Evolutionary conservation across 805 yeast genomes (phyloP).

Genomic region (Nakazawaea wyomingensis): DNA sequence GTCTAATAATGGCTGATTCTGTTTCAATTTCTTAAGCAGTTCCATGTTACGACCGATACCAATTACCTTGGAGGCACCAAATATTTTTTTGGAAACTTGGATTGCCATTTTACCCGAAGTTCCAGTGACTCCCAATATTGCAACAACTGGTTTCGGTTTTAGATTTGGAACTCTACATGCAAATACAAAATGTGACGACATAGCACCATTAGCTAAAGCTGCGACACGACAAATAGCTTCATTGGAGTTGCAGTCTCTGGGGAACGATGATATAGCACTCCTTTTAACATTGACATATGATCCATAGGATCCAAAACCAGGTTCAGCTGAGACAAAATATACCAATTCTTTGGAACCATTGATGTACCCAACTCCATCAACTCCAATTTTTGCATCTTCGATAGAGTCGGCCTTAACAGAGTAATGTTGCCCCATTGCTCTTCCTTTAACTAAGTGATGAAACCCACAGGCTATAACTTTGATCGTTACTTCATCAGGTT

Average conservation of each 20-base stretch:
- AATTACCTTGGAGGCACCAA: constrained; percentile 1
- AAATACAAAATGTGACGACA: neutral
- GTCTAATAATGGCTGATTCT: constrained; percentile 3
- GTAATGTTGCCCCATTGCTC: constrained; percentile 3
- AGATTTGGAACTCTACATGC: neutral
- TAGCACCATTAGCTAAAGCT: neutral
- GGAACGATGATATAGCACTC: neutral
- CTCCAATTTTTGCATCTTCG: neutral
- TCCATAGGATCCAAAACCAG: constrained; percentile 2
- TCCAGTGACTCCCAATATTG: constrained; percentile 3
- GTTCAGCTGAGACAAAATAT: constrained; percentile 1
- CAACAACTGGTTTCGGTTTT: neutral
- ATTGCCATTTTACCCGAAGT: constrained; percentile 3
- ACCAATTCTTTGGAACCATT: neutral
- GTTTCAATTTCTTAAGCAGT: neutral
- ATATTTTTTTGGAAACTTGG: neutral
- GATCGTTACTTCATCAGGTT: neutral
- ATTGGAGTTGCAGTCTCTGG: neutral
- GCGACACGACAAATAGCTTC: constrained; percentile 1
- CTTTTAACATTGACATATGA: neutral
- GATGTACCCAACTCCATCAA: constrained; percentile 2
- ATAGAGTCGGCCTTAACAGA: neutral
- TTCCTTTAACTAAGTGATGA: constrained; percentile 3
- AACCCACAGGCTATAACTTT: constrained; percentile 2
- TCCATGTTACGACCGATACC: neutral